These are phyloP conservation scores for Cladosporium sp. DNA, from an alignment of 2,329 filamentous ascomycete species.

Conservation along the genomic window DNA sequence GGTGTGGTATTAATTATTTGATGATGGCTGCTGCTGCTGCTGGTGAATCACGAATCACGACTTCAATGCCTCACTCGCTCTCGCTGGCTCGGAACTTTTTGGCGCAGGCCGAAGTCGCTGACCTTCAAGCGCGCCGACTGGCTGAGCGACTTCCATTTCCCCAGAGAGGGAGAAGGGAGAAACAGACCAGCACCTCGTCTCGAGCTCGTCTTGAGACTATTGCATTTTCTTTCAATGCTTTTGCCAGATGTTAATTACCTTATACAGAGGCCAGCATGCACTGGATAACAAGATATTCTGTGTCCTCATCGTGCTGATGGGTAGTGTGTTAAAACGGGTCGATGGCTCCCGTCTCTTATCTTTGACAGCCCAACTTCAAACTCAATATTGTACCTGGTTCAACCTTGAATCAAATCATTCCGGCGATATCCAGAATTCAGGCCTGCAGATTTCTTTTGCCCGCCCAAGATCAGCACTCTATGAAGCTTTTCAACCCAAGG, in stretches of 20 bases:
- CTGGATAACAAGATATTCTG: neutral
- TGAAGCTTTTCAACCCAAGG: neutral
- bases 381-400: neutral
- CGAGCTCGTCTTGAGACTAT: neutral
- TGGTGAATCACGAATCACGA: neutral
- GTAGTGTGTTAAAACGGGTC: neutral
- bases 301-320: neutral
- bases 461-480: neutral
- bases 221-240: neutral
- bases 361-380: neutral
- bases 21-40: neutral
- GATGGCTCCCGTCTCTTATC: neutral
- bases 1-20: neutral
- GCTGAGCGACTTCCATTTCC: neutral
- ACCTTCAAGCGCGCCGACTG: neutral
- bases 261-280: neutral
- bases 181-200: neutral
- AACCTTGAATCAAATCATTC: neutral
- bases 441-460: neutral
- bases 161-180: neutral
- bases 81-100: slow-evolving; percentile 10
- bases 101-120: slow-evolving; percentile 3
- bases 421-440: neutral
- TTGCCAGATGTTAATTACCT: neutral
- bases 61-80: neutral